Conservation (phyloP, 2,329 filamentous ascomycete species). For the Zalaria sp. region DNA sequence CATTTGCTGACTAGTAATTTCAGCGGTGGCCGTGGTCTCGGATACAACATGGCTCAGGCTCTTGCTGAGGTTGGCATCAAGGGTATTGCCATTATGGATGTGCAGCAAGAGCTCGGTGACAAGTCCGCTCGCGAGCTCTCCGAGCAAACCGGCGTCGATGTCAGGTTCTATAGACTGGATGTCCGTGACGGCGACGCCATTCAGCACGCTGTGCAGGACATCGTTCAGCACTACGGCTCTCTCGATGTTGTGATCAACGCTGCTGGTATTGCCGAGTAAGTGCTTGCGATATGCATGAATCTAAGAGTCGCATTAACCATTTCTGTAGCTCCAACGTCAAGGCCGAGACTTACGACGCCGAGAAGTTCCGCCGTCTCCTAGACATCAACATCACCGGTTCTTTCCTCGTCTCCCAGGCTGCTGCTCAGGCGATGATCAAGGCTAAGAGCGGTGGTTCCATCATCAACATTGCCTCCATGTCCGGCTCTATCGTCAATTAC, state of each 20-base stretch:
- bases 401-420: constrained; percentile 57
- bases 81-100: constrained; percentile 61
- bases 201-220: constrained; percentile 52
- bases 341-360: constrained; percentile 60
- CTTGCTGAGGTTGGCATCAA: constrained; percentile 63
- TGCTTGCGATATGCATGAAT: constrained; percentile 4
- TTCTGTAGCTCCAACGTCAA: constrained; percentile 56
- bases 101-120: constrained; percentile 62
- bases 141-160: constrained; percentile 56
- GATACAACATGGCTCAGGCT: constrained; percentile 66
- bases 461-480: constrained; percentile 58
- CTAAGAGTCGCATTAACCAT: neutral
- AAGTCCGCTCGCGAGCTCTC: constrained; percentile 55
- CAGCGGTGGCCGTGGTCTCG: constrained; percentile 62
- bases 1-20: constrained; percentile 13
- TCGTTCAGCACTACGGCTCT: constrained; percentile 51
- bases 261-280: constrained; percentile 61
- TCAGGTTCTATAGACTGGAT: constrained; percentile 67
- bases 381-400: constrained; percentile 73
- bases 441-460: constrained; percentile 57
- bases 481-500: constrained; percentile 28
- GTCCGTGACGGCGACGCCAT: constrained; percentile 60
- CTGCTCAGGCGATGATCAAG: constrained; percentile 49
- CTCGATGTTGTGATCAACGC: constrained; percentile 69
- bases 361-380: constrained; percentile 65